Percentiles rank a stretch among this genome's conserved stretches.
These are phyloP conservation scores for Fusarium ramigenum DNA, from an alignment of 2,329 filamentous ascomycete species.

Conservation along the genomic window DNA sequence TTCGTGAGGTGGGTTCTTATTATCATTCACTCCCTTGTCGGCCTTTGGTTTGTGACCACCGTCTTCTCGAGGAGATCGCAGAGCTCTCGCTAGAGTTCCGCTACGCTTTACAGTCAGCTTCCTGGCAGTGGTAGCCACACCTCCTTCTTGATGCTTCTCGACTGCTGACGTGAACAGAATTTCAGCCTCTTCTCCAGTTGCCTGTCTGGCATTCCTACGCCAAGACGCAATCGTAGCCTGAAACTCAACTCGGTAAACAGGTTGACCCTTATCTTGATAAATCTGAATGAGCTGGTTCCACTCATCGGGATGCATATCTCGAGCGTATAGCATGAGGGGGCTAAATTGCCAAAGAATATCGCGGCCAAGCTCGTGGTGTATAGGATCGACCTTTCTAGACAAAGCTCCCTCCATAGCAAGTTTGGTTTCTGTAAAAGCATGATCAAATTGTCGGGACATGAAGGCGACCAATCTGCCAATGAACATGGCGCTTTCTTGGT, in stretches of 20 bases:
- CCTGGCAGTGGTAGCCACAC: conserved; percentile 75
- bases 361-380: conserved; percentile 76
- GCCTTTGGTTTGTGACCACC: conserved; percentile 58
- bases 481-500: conserved; percentile 78
- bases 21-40: conserved; percentile 69
- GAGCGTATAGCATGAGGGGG: conserved; percentile 85
- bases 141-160: conserved; percentile 87
- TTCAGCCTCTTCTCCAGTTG: conserved; percentile 80
- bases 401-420: conserved; percentile 69
- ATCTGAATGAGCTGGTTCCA: conserved; percentile 83
- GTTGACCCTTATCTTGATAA: conserved; percentile 80
- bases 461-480: conserved; percentile 82
- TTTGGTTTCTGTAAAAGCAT: conserved; percentile 75
- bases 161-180: conserved; percentile 85
- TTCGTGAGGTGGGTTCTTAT: conserved; percentile 78
- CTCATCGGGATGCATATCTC: conserved; percentile 82
- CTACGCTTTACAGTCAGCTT: conserved; percentile 95
- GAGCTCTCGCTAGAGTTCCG: conserved; percentile 81
- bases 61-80: conserved; percentile 75
- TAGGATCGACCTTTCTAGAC: conserved; percentile 73
- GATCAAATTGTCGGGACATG: conserved; percentile 82
- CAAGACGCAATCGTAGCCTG: conserved; percentile 79
- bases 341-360: conserved; percentile 87
- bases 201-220: conserved; percentile 81
- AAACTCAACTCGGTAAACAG: conserved; percentile 85